Evolutionary conservation across 306 rosid genomes (phyloP), one percentile per base, ranked within the genome.

Genomic region (Trifolium repens): DNA sequence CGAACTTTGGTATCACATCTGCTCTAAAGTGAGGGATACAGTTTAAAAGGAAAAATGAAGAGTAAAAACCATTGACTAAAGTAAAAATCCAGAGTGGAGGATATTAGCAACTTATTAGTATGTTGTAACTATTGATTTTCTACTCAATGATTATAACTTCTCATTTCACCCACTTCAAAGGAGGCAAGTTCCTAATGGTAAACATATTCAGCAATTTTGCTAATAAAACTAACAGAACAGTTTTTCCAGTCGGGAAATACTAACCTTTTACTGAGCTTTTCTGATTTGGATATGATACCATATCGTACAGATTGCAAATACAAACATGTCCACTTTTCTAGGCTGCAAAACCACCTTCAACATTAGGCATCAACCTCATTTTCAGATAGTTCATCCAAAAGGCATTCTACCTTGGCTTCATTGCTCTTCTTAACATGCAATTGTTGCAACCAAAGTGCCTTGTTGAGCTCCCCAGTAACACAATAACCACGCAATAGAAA

Each of bases 371-470:
- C 71, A 55, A 30, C 43, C 43, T 17, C 57, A 10, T 72, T 72
- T 77, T 43, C 71, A 37, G 42, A 58, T 39, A 49, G 16, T 40
- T 15, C 69, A 40, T 43, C 72, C 78, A 27, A 40, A 62, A 63
- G 62, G 64, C 65, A 65, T 50, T 73, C 50, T 81, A 68, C 46
- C 54, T 27, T 44, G 44, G 64, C 71, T 71, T 83, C 78, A 85
- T 46, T 32, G 91, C 87, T 69, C 85, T 84, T 54, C 57, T 82
- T 77, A 74, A 69, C 92, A 87, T 83, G 77, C 82, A 91, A 79
- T 83, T 78, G 15, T 76, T 84, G 84, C 87, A 88, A 81, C 71
- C 75, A 78, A 58, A 87, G 71, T 16, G 85, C 89, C 72, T 55
- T 79, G 75, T 77, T 40, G 54, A 77, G 73, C 80, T 86, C 81